A percentile compares a stretch with the other conserved stretches of the same genome.
Evolutionary conservation across 371 early-diverging fungal genomes (phyloP).

Genomic region (Cokeromyces recurvatus): DNA sequence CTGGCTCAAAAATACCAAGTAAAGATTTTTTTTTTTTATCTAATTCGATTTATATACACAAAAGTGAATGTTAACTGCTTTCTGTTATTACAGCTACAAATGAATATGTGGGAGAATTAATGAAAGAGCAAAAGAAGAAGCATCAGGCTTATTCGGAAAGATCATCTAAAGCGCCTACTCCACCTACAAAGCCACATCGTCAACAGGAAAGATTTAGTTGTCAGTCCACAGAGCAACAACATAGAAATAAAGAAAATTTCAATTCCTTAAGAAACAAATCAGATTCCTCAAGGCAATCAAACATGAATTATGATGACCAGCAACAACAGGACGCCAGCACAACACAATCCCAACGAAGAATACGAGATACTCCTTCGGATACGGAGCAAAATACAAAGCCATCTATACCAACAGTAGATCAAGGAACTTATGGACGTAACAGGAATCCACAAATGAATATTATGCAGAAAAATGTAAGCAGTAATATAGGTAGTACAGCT

Average conservation of each 20-base stretch:
- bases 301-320: too few species aligned
- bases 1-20: constrained; percentile 30
- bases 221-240: not conserved
- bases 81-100: constrained; percentile 17
- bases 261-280: too few species aligned
- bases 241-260: too few species aligned
- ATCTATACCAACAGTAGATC: too few species aligned
- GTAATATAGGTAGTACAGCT: constrained; percentile 16
- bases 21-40: constrained; percentile 7
- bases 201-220: not conserved
- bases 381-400: too few species aligned
- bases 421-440: too few species aligned
- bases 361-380: too few species aligned
- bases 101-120: constrained; percentile 28
- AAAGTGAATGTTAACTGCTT: not conserved
- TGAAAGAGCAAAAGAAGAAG: constrained; percentile 13
- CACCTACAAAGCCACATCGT: constrained; percentile 3
- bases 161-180: not conserved
- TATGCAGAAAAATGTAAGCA: constrained; percentile 4
- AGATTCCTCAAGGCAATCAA: too few species aligned
- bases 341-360: not conserved
- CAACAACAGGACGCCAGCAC: too few species aligned
- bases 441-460: too few species aligned
- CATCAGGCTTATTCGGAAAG: not conserved
- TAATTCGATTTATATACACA: too few species aligned